Evolutionary conservation across 306 rosid species (phyloP).

Genomic region (Elaeagnus macrophylla): DNA sequence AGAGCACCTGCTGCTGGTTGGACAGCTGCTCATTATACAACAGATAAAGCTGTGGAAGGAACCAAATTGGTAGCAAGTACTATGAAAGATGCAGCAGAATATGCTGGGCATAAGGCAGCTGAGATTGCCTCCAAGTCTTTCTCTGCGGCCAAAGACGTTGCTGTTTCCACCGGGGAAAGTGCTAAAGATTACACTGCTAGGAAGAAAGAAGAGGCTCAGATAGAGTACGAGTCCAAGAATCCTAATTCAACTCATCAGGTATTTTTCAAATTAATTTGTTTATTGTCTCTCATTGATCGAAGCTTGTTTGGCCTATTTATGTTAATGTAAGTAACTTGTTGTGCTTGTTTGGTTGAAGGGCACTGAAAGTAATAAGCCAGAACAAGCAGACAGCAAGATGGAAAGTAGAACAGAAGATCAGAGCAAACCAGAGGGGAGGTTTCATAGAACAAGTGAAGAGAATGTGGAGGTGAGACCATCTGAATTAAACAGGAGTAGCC

Average conservation of each 20-base stretch:
- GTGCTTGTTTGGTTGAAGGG: too few relatives aligned
- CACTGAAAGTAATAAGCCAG: too few relatives aligned
- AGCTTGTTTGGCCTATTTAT: too few relatives aligned
- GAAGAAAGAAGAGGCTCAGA: constrained; percentile 60
- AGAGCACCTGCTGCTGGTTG: constrained; percentile 48
- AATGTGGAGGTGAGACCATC: too few relatives aligned
- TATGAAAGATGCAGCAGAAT: constrained; percentile 42
- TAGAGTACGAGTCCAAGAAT: constrained; percentile 28
- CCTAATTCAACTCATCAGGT: constrained; percentile 24
- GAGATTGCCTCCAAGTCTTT: constrained; percentile 43
- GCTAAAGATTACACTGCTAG: constrained; percentile 61
- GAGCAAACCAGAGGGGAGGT: neutral
- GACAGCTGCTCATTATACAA: constrained; percentile 48
- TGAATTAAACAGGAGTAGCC: too few relatives aligned
- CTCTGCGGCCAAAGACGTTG: constrained; percentile 34
- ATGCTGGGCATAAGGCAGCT: constrained; percentile 40
- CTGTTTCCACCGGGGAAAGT: constrained; percentile 46
- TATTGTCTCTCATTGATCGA: neutral
- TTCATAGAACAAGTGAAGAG: too few relatives aligned
- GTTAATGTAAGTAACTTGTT: too few relatives aligned
- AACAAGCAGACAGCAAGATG: too few relatives aligned
- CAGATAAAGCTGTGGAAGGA: constrained; percentile 55
- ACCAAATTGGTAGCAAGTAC: constrained; percentile 34
- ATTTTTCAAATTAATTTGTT: neutral
- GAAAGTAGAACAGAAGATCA: too few relatives aligned